Conservation (phyloP, 352 stramenopile genomes). For the Sclerospora graminicola region DNA sequence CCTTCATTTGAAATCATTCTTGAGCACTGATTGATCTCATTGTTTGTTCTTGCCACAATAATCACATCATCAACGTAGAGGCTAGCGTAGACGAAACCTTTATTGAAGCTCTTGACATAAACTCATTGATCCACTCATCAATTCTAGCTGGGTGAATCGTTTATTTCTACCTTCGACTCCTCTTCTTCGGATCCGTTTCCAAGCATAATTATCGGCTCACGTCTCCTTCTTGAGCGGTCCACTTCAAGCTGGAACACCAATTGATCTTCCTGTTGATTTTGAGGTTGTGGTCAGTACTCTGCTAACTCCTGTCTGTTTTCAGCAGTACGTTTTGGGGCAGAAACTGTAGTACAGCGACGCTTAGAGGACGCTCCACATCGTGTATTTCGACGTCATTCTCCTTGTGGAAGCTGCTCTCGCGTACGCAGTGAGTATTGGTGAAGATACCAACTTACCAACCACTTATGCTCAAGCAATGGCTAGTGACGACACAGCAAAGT, state of each 20-base stretch:
- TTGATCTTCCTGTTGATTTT: background rate
- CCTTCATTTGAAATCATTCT: constrained; percentile 15
- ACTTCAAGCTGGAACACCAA: background rate
- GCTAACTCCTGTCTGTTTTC: background rate
- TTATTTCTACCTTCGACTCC: constrained; percentile 5
- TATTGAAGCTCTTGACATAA: constrained; percentile 2
- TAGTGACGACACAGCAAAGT: background rate
- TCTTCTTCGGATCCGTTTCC: constrained; percentile 12
- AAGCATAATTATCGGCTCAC: constrained; percentile 6
- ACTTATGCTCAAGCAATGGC: background rate
- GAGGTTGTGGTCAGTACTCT: background rate
- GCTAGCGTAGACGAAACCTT: constrained; percentile 6
- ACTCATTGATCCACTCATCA: constrained; percentile 13
- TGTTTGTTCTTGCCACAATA: constrained; percentile 4
- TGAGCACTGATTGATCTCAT: constrained; percentile 2
- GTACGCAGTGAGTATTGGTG: constrained; percentile 3
- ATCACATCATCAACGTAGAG: constrained; percentile 1
- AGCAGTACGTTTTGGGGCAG: background rate
- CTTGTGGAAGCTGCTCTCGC: constrained; percentile 4
- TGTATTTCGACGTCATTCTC: background rate
- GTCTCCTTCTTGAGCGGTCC: background rate
- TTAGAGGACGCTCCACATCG: background rate
- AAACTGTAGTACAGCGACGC: background rate
- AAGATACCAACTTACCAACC: background rate
- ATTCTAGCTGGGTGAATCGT: constrained; percentile 5